phyloP scores from a whole-genome alignment of 257 asterid genomes.

The Nicotiana attenuata region DNA sequence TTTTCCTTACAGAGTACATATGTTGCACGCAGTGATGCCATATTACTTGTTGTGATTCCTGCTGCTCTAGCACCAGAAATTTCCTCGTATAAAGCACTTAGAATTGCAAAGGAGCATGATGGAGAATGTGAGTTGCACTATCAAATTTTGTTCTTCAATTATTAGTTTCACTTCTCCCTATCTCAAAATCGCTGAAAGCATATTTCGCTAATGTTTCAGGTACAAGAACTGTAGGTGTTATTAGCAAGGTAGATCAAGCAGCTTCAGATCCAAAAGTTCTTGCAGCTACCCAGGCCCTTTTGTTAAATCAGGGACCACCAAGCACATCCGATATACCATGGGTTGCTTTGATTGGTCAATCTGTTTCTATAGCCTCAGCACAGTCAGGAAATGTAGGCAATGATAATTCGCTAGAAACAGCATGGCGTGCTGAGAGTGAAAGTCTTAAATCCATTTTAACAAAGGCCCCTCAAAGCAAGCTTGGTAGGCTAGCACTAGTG shows the following conservation, averaged over 20 bases:
- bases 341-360: slow-evolving; percentile 29
- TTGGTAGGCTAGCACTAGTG: slow-evolving; percentile 29
- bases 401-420: slow-evolving; percentile 27
- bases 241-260: slow-evolving; percentile 23
- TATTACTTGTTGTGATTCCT: slow-evolving; percentile 23
- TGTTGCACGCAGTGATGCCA: slow-evolving; percentile 24
- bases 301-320: slow-evolving; percentile 25
- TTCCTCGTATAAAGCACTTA: slow-evolving; percentile 19
- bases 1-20: slow-evolving; percentile 18
- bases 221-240: slow-evolving; percentile 22
- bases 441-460: slow-evolving; percentile 27
- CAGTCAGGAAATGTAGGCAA: slow-evolving; percentile 27
- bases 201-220: slow-evolving; percentile 8
- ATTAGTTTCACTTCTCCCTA: neutral
- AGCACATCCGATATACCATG: slow-evolving; percentile 27
- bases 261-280: slow-evolving; percentile 27
- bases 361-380: slow-evolving; percentile 28
- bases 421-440: slow-evolving; percentile 32
- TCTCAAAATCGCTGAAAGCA: neutral
- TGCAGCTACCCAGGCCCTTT: slow-evolving; percentile 22
- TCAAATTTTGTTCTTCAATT: slow-evolving; percentile 3
- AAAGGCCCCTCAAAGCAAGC: slow-evolving; percentile 29
- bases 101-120: slow-evolving; percentile 22
- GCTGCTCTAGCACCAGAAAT: slow-evolving; percentile 24
- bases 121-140: slow-evolving; percentile 18